Percentiles rank a stretch among this genome's conserved stretches.
Evolutionary conservation across 176 grass and related monocot genomes (phyloP).

Genomic region (Cenchrus fungigraminus): DNA sequence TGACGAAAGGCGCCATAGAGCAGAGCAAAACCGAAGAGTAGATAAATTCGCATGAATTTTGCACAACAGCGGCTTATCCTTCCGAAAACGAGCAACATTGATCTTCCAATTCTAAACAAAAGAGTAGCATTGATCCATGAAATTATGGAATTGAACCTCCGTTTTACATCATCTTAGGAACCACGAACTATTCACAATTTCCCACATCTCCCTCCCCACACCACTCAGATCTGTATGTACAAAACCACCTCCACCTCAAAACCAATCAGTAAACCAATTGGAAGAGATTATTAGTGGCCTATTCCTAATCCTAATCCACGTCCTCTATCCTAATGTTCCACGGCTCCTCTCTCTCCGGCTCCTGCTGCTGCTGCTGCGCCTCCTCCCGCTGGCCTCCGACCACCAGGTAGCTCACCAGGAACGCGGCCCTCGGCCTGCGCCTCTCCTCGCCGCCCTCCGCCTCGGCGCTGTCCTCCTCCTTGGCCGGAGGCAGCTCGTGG

Average conservation of each 20-base stretch:
- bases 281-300: slow-evolving; percentile 29
- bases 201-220: background rate
- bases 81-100: slow-evolving; percentile 1
- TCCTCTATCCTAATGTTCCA: slow-evolving; percentile 55
- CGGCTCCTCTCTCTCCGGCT: slow-evolving; percentile 39
- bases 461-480: background rate
- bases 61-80: background rate
- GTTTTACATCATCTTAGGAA: background rate
- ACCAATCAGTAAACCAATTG: slow-evolving; percentile 42
- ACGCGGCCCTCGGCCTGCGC: slow-evolving; percentile 22
- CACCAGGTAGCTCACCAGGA: slow-evolving; percentile 46
- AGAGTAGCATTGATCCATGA: background rate
- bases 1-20: too few relatives aligned
- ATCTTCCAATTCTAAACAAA: too few relatives aligned
- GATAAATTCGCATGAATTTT: background rate
- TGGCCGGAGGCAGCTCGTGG: slow-evolving; percentile 48
- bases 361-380: background rate
- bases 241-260: slow-evolving; percentile 31
- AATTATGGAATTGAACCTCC: background rate
- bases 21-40: too few relatives aligned
- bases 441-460: slow-evolving; percentile 33
- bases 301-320: slow-evolving; percentile 49
- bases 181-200: background rate
- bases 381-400: background rate
- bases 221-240: background rate